Percentiles rank a stretch among this genome's conserved stretches.
Evolutionary conservation across 768 basidiomycete species (phyloP).

Genomic region (Candolleomyces aberdarensis): DNA sequence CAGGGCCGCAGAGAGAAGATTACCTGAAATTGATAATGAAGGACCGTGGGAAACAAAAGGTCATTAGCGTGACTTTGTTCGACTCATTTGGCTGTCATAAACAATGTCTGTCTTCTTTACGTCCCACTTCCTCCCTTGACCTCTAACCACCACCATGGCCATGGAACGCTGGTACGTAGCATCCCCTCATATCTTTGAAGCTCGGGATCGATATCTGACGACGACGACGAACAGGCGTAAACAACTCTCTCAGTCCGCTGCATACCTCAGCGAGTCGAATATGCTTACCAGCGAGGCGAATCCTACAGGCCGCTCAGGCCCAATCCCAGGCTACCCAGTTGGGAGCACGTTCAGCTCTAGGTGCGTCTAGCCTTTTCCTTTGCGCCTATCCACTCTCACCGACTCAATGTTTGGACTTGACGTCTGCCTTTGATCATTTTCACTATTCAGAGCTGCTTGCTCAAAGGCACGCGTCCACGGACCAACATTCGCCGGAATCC

Average conservation of each 20-base stretch:
- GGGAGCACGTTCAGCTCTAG: slow-evolving; percentile 8
- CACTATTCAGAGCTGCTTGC: slow-evolving; percentile 24
- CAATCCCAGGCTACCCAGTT: slow-evolving; percentile 3
- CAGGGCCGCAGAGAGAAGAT: not conserved
- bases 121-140: too few species aligned
- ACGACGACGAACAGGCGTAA: not conserved
- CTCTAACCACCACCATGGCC: too few species aligned
- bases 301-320: not conserved
- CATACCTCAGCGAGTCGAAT: not conserved
- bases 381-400: too few species aligned
- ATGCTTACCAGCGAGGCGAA: not conserved
- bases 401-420: not conserved
- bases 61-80: too few species aligned
- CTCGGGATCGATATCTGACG: not conserved
- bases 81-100: too few species aligned
- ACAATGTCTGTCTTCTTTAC: too few species aligned
- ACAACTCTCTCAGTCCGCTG: too few species aligned
- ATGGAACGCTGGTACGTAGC: not conserved
- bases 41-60: too few species aligned
- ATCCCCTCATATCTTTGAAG: not conserved
- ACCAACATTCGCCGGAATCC: slow-evolving; percentile 31
- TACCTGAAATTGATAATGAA: too few species aligned
- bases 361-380: not conserved
- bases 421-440: not conserved
- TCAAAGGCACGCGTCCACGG: slow-evolving; percentile 24